phyloP scores from a whole-genome alignment of 2,329 filamentous ascomycete genomes.

The Neopestalotiopsis clavispora region DNA sequence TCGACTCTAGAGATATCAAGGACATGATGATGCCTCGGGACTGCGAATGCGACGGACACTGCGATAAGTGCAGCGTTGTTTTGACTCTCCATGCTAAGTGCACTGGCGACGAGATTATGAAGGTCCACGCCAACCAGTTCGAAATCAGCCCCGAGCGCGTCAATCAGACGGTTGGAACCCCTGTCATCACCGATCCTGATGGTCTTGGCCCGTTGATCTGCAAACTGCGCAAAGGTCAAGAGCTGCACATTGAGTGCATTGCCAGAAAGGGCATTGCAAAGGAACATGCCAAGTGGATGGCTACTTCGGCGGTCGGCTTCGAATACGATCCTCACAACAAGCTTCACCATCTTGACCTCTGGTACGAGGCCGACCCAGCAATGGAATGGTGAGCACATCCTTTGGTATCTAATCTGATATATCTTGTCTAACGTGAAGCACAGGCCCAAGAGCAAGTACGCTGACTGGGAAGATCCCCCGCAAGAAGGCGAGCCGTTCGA shows the following conservation, averaged over 20 bases:
- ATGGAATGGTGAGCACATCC: slow-evolving; percentile 75
- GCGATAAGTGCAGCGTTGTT: slow-evolving; percentile 87
- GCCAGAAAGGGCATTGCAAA: slow-evolving; percentile 99
- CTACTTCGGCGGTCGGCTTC: slow-evolving; percentile 89
- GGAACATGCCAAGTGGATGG: slow-evolving; percentile 98
- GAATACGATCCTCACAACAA: slow-evolving; percentile 99
- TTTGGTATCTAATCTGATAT: neutral
- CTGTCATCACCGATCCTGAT: slow-evolving; percentile 83
- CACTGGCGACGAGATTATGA: slow-evolving; percentile 85
- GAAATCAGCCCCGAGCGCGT: slow-evolving; percentile 72
- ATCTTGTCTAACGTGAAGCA: slow-evolving; percentile 29
- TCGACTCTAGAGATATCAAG: slow-evolving; percentile 83
- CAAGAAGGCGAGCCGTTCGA: slow-evolving; percentile 88
- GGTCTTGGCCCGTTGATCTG: slow-evolving; percentile 84
- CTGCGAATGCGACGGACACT: slow-evolving; percentile 96
- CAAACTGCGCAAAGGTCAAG: slow-evolving; percentile 88
- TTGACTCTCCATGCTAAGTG: slow-evolving; percentile 86
- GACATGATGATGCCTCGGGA: slow-evolving; percentile 87
- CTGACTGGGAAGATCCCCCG: slow-evolving; percentile 77
- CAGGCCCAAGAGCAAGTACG: slow-evolving; percentile 83
- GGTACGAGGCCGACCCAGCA: slow-evolving; percentile 86
- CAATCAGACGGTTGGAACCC: slow-evolving; percentile 77
- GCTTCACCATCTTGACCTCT: slow-evolving; percentile 87
- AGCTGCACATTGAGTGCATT: slow-evolving; percentile 87
- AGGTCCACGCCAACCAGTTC: slow-evolving; percentile 90